Evolutionary conservation across 2,329 filamentous ascomycete genomes (phyloP).

Genomic region (Aspergillus sojae): DNA sequence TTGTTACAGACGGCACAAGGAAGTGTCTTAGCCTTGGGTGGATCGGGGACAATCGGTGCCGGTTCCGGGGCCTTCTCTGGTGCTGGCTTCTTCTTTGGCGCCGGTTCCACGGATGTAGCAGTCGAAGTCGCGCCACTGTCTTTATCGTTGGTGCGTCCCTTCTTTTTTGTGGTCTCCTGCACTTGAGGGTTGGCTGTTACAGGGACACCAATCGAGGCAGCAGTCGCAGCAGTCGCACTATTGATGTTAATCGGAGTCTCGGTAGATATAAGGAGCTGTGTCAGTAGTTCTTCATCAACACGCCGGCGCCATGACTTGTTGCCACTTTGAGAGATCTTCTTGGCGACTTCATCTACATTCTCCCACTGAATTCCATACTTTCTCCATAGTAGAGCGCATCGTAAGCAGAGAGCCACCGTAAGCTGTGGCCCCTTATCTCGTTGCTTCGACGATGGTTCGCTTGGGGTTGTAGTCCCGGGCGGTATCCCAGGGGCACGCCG

Average conservation of each 20-base stretch:
- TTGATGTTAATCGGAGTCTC: slow-evolving; percentile 49
- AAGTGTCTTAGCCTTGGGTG: slow-evolving; percentile 75
- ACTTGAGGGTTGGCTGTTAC: slow-evolving; percentile 38
- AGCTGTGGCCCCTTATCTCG: slow-evolving; percentile 78
- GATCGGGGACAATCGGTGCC: slow-evolving; percentile 71
- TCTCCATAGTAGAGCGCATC: slow-evolving; percentile 91
- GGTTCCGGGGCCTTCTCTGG: slow-evolving; percentile 58
- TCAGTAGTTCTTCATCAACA: slow-evolving; percentile 81
- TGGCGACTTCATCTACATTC: slow-evolving; percentile 85
- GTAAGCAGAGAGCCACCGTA: slow-evolving; percentile 81
- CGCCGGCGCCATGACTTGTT: slow-evolving; percentile 84
- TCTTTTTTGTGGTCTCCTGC: slow-evolving; percentile 63
- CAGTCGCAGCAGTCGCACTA: slow-evolving; percentile 46
- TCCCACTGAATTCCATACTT: slow-evolving; percentile 97
- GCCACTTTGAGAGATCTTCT: slow-evolving; percentile 79
- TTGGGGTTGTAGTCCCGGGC: slow-evolving; percentile 69
- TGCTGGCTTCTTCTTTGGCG: slow-evolving; percentile 65
- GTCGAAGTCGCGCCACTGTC: slow-evolving; percentile 54
- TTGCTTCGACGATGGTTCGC: slow-evolving; percentile 65
- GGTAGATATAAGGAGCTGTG: slow-evolving; percentile 48
- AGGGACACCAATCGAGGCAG: slow-evolving; percentile 45
- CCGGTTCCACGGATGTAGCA: slow-evolving; percentile 46
- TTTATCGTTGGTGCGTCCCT: slow-evolving; percentile 55
- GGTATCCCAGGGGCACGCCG: slow-evolving; percentile 79
- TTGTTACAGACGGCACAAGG: slow-evolving; percentile 85